Evolutionary conservation across 768 basidiomycete genomes (phyloP), one percentile per base, ranked within the genome.

Genomic region (Amanita subjunquillea): DNA sequence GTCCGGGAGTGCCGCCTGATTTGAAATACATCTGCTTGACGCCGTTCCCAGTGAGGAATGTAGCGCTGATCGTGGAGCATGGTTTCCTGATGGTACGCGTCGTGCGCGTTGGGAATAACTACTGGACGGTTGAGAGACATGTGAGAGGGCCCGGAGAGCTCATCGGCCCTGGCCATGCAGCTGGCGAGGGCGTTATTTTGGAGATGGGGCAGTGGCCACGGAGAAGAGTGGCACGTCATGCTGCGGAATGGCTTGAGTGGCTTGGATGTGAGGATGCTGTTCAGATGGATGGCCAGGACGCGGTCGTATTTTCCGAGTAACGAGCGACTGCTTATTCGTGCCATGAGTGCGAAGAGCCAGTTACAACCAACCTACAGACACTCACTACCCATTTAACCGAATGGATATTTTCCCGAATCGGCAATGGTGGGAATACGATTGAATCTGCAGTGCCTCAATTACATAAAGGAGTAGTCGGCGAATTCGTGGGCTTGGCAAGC

Each of bases 231-330:
- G 64, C 68, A 56, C 79, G 78, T 56, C 76, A 81, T 55, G 69
- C 72, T 3, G 65, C 63, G 15, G 81, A 84, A 58, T 84, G 82
- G 82, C 67, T 86, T 22, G 81, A 83, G 61, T 81, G 80, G 71
- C 62, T 76, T 36, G 81, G 77, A 0, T 85, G 83, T 56, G 76
- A 76, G 55, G 78, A 82, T 55, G 82, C 81, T 27, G 59, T 71
- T 56, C 20, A 22, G 9, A 57, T 62, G n/a, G 57, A 60, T 13
- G 10, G 10, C 10, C 53, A 38, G n/a, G 51, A 46, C 12, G 22
- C 22, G 3, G 12, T 29, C 2, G 34, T 37, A 3, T 46, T 53
- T 38, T 36, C 29, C 4, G 51, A 10, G n/a, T 52, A n/a, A 44
- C n/a, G n/a, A n/a, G n/a, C n/a, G n/a, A n/a, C n/a, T n/a, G n/a